Evolutionary conservation across 805 yeast species (phyloP).

Genomic region (Kodamaea neixiangensis): DNA sequence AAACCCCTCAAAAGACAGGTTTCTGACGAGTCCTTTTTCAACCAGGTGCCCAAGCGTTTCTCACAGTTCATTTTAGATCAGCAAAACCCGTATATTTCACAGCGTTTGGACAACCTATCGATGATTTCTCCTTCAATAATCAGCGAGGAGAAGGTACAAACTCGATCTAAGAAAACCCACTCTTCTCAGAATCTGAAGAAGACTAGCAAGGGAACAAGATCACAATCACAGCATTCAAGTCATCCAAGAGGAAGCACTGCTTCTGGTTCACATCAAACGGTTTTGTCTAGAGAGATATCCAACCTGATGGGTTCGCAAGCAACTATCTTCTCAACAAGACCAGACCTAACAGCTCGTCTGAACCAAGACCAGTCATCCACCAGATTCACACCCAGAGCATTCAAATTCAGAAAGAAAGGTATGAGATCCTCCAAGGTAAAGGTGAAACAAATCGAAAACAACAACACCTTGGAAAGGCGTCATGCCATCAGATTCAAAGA

Average conservation of each 20-base stretch:
- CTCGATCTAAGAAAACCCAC: not conserved
- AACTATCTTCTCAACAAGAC: slow-evolving; percentile 45
- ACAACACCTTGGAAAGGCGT: slow-evolving; percentile 20
- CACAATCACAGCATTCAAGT: not conserved
- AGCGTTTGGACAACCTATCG: slow-evolving; percentile 22
- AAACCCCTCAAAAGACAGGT: slow-evolving; percentile 12
- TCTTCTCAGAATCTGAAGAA: slow-evolving; percentile 5
- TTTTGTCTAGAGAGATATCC: slow-evolving; percentile 29
- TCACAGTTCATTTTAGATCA: slow-evolving; percentile 43
- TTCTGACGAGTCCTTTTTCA: slow-evolving; percentile 17
- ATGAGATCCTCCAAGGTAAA: slow-evolving; percentile 8
- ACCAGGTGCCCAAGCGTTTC: slow-evolving; percentile 43
- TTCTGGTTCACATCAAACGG: slow-evolving; percentile 10
- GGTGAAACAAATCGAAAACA: not conserved
- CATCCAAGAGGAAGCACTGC: slow-evolving; percentile 5
- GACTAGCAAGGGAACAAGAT: not conserved
- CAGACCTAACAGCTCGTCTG: slow-evolving; percentile 8
- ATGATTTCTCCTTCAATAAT: slow-evolving; percentile 14
- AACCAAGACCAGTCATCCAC: not conserved
- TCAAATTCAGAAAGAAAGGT: slow-evolving; percentile 3
- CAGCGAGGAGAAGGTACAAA: slow-evolving; percentile 10
- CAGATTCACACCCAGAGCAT: not conserved
- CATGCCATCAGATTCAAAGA: slow-evolving; percentile 37
- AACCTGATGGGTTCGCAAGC: slow-evolving; percentile 45
- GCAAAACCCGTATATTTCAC: slow-evolving; percentile 22